Evolutionary conservation across 2,329 filamentous ascomycete species (phyloP).

Genomic region (Scedosporium minutisporum): DNA sequence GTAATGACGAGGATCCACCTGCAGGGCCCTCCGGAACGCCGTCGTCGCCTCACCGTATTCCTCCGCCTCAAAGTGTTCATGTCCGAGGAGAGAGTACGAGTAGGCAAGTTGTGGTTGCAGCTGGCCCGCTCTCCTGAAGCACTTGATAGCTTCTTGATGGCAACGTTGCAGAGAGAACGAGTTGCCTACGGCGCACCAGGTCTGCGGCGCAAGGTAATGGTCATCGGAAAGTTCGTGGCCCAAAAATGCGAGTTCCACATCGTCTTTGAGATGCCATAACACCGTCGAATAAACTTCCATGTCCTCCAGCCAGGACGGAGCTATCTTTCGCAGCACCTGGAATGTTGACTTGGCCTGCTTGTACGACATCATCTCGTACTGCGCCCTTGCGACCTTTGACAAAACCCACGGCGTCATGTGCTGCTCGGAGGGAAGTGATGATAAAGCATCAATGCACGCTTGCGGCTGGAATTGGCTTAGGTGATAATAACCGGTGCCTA

Average conservation of each 20-base stretch:
- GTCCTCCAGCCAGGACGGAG: slow-evolving; percentile 13
- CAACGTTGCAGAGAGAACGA: slow-evolving; percentile 11
- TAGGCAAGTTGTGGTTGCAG: slow-evolving; percentile 11
- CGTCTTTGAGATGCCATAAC: slow-evolving; percentile 15
- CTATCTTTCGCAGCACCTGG: slow-evolving; percentile 10
- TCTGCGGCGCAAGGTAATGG: slow-evolving; percentile 11
- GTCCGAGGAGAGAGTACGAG: slow-evolving; percentile 13
- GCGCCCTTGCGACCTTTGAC: slow-evolving; percentile 12
- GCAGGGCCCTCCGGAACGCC: slow-evolving; percentile 11
- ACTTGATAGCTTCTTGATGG: slow-evolving; percentile 11
- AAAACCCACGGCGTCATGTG: slow-evolving; percentile 14
- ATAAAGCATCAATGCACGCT: slow-evolving; percentile 10
- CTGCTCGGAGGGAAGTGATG: slow-evolving; percentile 11
- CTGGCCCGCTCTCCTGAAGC: slow-evolving; percentile 12
- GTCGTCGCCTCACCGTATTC: slow-evolving; percentile 11
- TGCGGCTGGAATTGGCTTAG: slow-evolving; percentile 12
- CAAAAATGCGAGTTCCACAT: slow-evolving; percentile 12
- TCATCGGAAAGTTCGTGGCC: slow-evolving; percentile 13
- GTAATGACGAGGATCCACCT: slow-evolving; percentile 14
- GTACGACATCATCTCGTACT: slow-evolving; percentile 14
- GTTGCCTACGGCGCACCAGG: slow-evolving; percentile 13
- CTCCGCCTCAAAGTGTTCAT: slow-evolving; percentile 13
- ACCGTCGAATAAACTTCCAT: slow-evolving; percentile 14
- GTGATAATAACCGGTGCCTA: slow-evolving; percentile 12
- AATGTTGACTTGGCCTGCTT: slow-evolving; percentile 12